Evolutionary conservation across 2,329 filamentous ascomycete genomes (phyloP), one percentile per base, ranked within the genome.

Genomic region (Parastagonospora avenae): DNA sequence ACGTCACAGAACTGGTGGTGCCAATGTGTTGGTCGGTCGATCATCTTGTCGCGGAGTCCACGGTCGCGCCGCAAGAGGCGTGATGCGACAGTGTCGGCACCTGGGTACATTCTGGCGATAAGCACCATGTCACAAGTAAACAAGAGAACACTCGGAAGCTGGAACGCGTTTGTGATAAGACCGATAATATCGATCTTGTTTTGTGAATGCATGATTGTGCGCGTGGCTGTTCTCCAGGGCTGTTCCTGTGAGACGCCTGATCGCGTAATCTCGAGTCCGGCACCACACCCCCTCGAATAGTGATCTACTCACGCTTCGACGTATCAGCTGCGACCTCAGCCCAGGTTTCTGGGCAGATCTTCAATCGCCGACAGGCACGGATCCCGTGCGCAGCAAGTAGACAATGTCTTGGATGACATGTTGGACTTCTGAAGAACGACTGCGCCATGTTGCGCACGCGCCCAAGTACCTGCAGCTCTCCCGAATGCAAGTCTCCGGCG

Each of bases 231-330:
- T 37, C 27, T 42, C 24, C 52, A 57, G 52, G 61, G 54, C 58
- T 50, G 43, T 46, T 55, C 57, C 53, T 55, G 60, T 62, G 59
- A 58, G 54, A 55, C 51, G 59, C 57, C 60, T 59, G 57, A 53
- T 59, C 64, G 58, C 63, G 54, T 62, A 64, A 61, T 60, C 60
- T 63, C 57, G 47, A 64, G 57, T 66, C 64, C 65, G 57, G 55
- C 57, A 44, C 45, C 50, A 41, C 48, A 24, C 57, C 52, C 52
- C 50, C 52, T 53, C 56, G 43, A 55, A 49, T 52, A 53, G 47
- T 53, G 19, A n/a, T 44, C 48, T 39, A 24, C 11, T 36, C 15
- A 38, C 37, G 37, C 35, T 48, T 28, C 43, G 35, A 40, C 37
- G 37, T 16, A 35, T 52, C 37, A 54, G 55, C 50, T 53, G 46